Conservation (phyloP, 768 basidiomycete genomes). For the Mrakia gelida region DNA sequence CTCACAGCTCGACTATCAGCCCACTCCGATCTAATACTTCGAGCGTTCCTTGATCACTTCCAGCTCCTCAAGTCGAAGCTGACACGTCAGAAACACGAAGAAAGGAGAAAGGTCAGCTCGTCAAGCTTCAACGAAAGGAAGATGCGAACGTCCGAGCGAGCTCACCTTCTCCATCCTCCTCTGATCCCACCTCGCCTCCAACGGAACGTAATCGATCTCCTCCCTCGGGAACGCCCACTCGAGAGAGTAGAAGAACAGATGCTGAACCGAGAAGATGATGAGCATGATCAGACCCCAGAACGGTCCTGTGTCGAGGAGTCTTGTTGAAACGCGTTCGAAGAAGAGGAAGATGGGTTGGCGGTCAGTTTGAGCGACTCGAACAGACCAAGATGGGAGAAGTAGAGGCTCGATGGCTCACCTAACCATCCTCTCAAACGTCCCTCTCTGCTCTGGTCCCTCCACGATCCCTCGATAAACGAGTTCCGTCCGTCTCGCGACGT, state of each 20-base stretch:
- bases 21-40: not conserved
- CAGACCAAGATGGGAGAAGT: not conserved
- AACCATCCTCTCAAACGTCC: slow-evolving; percentile 71
- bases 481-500: slow-evolving; percentile 76
- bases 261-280: slow-evolving; percentile 81
- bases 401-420: slow-evolving; percentile 52
- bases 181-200: not conserved
- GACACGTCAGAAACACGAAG: too few relatives aligned
- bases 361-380: not conserved
- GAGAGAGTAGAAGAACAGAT: slow-evolving; percentile 76
- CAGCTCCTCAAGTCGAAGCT: not conserved
- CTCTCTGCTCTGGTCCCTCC: slow-evolving; percentile 48
- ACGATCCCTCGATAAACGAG: slow-evolving; percentile 61
- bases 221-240: slow-evolving; percentile 79
- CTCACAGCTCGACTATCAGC: not conserved
- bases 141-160: too few relatives aligned
- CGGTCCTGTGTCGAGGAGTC: slow-evolving; percentile 63
- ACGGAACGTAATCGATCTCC: slow-evolving; percentile 54
- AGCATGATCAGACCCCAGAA: slow-evolving; percentile 84
- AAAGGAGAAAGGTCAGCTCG: not conserved
- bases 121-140: not conserved
- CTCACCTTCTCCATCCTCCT: slow-evolving; percentile 8
- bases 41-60: not conserved
- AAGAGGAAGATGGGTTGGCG: not conserved
- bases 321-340: slow-evolving; percentile 47